Conservation (phyloP, 306 rosid species). For the Malus fusca region DNA sequence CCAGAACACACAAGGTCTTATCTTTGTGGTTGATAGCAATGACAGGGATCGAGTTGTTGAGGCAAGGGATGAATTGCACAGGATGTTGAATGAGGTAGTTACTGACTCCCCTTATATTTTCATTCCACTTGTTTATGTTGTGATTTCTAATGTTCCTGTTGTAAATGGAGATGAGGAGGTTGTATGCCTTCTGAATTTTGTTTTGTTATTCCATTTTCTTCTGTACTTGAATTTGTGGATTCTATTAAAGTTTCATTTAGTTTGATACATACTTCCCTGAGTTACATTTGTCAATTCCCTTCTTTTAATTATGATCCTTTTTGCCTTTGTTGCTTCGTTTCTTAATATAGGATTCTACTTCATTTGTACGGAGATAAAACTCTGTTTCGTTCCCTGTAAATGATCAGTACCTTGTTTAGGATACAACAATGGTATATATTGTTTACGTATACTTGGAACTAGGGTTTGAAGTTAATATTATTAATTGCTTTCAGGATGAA, state of each 20-base stretch:
- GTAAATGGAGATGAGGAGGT: background rate
- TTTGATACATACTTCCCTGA: background rate
- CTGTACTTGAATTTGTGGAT: background rate
- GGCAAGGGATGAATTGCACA: slow-evolving; percentile 97
- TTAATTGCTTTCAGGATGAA: slow-evolving; percentile 62
- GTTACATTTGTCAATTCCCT: background rate
- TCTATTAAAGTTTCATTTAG: background rate
- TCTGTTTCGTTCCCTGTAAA: background rate
- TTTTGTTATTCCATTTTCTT: background rate
- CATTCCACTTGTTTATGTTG: background rate
- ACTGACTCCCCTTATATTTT: background rate
- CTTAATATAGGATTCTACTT: too few species aligned
- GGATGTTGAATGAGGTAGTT: slow-evolving; percentile 94
- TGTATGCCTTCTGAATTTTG: background rate
- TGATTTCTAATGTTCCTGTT: background rate
- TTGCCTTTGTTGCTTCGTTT: background rate
- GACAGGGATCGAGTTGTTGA: slow-evolving; percentile 92
- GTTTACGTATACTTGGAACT: background rate
- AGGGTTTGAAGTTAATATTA: slow-evolving; percentile 5
- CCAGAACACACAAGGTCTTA: slow-evolving; percentile 98
- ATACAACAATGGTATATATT: background rate
- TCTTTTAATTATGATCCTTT: background rate
- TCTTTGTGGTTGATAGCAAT: slow-evolving; percentile 96
- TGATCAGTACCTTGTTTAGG: background rate
- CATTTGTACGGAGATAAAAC: background rate